Conservation (phyloP, 768 basidiomycete species). For the Lentinus tigrinus region DNA sequence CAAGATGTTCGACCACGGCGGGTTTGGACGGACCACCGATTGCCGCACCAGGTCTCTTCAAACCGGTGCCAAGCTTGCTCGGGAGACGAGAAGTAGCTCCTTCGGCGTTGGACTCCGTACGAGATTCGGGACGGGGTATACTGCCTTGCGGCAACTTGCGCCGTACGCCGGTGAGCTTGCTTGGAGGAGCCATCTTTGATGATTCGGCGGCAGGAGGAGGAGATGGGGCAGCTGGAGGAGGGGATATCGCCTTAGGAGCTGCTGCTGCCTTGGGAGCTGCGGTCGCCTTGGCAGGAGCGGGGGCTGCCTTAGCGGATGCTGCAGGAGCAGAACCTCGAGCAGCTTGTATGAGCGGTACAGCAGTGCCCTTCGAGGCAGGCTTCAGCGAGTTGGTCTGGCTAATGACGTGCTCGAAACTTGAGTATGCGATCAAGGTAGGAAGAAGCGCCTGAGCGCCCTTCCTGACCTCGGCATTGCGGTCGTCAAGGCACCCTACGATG, state of each 20-base stretch:
- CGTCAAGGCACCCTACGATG: slow-evolving; percentile 80
- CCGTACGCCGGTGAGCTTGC: slow-evolving; percentile 64
- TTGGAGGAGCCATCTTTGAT: slow-evolving; percentile 37
- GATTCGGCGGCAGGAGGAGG: slow-evolving; percentile 34
- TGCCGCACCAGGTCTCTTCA: slow-evolving; percentile 47
- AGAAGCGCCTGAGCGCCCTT: slow-evolving; percentile 86
- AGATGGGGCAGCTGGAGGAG: slow-evolving; percentile 48
- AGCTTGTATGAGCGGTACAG: slow-evolving; percentile 85
- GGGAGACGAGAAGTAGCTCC: slow-evolving; percentile 30
- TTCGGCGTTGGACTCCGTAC: slow-evolving; percentile 39
- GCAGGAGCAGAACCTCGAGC: slow-evolving; percentile 55
- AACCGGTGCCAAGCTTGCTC: slow-evolving; percentile 38
- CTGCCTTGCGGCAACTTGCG: slow-evolving; percentile 65
- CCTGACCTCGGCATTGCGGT: slow-evolving; percentile 87
- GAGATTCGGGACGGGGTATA: slow-evolving; percentile 47
- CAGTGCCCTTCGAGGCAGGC: slow-evolving; percentile 83
- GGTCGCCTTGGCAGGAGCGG: slow-evolving; percentile 13
- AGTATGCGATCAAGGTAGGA: slow-evolving; percentile 67
- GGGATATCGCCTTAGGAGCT: slow-evolving; percentile 27
- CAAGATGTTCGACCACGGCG: slow-evolving; percentile 24
- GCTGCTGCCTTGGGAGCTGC: slow-evolving; percentile 21
- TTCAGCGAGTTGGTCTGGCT: slow-evolving; percentile 86
- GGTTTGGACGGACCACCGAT: slow-evolving; percentile 31
- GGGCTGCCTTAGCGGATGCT: slow-evolving; percentile 7
- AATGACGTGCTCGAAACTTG: slow-evolving; percentile 84